Conservation (phyloP, 2,329 filamentous ascomycete genomes). For the Botryotinia globosa region DNA sequence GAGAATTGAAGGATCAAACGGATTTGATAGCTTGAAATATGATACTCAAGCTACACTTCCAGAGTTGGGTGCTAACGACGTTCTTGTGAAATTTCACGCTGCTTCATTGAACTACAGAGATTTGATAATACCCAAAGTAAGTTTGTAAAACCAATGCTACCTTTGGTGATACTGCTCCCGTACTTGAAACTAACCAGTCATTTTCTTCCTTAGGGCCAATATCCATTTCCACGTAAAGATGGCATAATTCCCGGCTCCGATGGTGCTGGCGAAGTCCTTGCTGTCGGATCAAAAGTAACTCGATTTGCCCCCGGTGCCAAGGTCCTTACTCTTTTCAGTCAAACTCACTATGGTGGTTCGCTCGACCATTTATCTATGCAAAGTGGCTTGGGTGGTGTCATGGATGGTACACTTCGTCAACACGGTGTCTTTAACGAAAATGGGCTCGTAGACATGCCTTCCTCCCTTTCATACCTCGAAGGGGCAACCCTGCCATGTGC, state of each 20-base stretch:
- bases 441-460: slow-evolving; percentile 59
- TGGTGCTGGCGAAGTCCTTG: slow-evolving; percentile 47
- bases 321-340: slow-evolving; percentile 56
- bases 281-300: slow-evolving; percentile 54
- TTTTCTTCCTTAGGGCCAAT: slow-evolving; percentile 25
- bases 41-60: slow-evolving; percentile 39
- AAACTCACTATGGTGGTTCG: slow-evolving; percentile 42
- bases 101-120: slow-evolving; percentile 44
- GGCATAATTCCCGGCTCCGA: slow-evolving; percentile 41
- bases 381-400: slow-evolving; percentile 55
- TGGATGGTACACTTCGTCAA: slow-evolving; percentile 50
- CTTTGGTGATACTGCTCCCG: neutral
- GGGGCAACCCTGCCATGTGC: slow-evolving; percentile 52
- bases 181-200: neutral
- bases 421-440: slow-evolving; percentile 51
- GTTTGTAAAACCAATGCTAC: neutral
- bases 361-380: slow-evolving; percentile 29
- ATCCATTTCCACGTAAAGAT: slow-evolving; percentile 31
- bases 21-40: slow-evolving; percentile 49
- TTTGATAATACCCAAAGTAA: slow-evolving; percentile 39
- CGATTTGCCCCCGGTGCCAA: slow-evolving; percentile 58
- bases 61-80: slow-evolving; percentile 51
- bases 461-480: slow-evolving; percentile 46
- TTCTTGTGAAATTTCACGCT: slow-evolving; percentile 50
- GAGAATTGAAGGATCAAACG: slow-evolving; percentile 49